Evolutionary conservation across 2,329 filamentous ascomycete species (phyloP).

Genomic region (Botrytis aclada): DNA sequence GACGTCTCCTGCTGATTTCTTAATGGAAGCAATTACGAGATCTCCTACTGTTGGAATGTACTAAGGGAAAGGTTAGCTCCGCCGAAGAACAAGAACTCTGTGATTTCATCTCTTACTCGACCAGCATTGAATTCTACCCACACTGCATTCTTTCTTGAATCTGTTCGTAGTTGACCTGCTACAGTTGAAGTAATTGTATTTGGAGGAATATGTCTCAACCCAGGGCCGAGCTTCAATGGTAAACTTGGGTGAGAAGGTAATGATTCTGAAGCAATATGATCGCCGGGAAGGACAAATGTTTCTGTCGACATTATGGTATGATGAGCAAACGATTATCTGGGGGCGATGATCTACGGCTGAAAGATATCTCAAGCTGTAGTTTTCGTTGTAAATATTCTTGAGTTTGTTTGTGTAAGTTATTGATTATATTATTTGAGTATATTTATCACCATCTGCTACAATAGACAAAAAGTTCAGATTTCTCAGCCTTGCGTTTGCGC

Average conservation of each 20-base stretch:
- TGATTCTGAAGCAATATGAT: slow-evolving; percentile 61
- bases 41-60: slow-evolving; percentile 81
- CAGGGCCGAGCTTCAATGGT: slow-evolving; percentile 77
- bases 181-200: slow-evolving; percentile 67
- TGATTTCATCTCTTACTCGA: slow-evolving; percentile 50
- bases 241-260: slow-evolving; percentile 67
- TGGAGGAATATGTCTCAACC: slow-evolving; percentile 78
- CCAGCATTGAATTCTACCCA: slow-evolving; percentile 72
- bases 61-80: slow-evolving; percentile 43
- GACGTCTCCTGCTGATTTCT: slow-evolving; percentile 69
- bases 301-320: slow-evolving; percentile 40
- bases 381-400: neutral
- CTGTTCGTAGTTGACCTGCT: slow-evolving; percentile 63
- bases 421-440: neutral
- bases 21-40: slow-evolving; percentile 82
- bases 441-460: neutral
- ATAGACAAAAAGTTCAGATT: neutral
- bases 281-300: slow-evolving; percentile 76
- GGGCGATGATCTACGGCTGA: neutral
- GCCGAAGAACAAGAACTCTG: neutral
- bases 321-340: neutral
- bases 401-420: neutral
- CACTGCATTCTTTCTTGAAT: slow-evolving; percentile 71
- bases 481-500: slow-evolving; percentile 34
- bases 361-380: neutral